These are phyloP conservation scores for Claviceps fusiformis DNA, from an alignment of 2,329 filamentous ascomycete species.

Conservation along the genomic window DNA sequence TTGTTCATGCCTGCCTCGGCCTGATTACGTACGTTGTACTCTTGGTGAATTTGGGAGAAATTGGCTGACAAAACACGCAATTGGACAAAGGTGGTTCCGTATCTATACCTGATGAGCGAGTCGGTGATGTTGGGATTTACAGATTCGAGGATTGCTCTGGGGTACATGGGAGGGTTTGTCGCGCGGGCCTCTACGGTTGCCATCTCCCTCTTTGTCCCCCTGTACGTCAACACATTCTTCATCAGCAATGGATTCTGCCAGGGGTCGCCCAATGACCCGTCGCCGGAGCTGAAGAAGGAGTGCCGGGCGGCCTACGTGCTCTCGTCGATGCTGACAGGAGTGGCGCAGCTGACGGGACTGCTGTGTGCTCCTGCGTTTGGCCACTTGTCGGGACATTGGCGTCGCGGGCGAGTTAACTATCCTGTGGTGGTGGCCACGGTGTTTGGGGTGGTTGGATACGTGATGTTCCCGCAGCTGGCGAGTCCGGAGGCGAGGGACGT, in stretches of 20 bases:
- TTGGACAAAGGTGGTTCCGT: conserved; percentile 31
- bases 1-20: background rate
- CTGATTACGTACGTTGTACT: background rate
- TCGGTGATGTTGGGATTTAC: conserved; percentile 58
- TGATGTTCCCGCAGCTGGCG: conserved; percentile 57
- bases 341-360: conserved; percentile 76
- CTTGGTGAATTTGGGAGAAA: background rate
- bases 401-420: conserved; percentile 50
- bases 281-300: conserved; percentile 66
- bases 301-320: conserved; percentile 81
- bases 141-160: conserved; percentile 68
- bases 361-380: conserved; percentile 79
- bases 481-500: conserved; percentile 61
- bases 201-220: conserved; percentile 86
- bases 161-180: conserved; percentile 88
- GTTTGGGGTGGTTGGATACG: conserved; percentile 67
- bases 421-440: conserved; percentile 61
- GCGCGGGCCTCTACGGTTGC: conserved; percentile 88
- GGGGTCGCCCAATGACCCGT: conserved; percentile 47
- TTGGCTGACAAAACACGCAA: conserved; percentile 7
- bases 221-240: conserved; percentile 87
- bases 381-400: conserved; percentile 52
- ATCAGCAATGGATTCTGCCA: conserved; percentile 68
- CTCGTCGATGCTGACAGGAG: conserved; percentile 74
- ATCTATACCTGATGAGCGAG: conserved; percentile 45